Percentiles rank a stretch among this genome's conserved stretches.
Conservation (phyloP, 75 land plant species). For the Selaginella tamariscina region DNA sequence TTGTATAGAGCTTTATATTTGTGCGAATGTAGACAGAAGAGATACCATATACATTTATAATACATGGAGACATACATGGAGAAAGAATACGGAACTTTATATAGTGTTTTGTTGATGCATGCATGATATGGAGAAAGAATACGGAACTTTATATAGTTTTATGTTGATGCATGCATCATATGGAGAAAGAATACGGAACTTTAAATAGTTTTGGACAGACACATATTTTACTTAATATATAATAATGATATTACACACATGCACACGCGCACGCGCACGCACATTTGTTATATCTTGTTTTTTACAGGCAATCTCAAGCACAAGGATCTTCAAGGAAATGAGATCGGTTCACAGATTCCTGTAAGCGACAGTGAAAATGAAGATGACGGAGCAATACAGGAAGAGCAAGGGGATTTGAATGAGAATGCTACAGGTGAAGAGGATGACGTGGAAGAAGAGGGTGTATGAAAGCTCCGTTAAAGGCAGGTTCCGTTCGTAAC, state of each 20-base stretch:
- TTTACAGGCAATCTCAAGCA: slow-evolving; percentile 76
- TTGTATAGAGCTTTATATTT: too few relatives aligned
- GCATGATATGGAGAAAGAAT: neutral
- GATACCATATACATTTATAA: neutral
- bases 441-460: slow-evolving; percentile 18
- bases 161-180: neutral
- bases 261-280: too few relatives aligned
- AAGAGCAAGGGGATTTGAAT: slow-evolving; percentile 12
- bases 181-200: too few relatives aligned
- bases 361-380: slow-evolving; percentile 30
- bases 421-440: slow-evolving; percentile 18
- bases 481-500: too few relatives aligned
- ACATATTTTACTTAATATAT: neutral
- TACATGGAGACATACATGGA: neutral
- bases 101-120: neutral
- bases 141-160: neutral
- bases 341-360: slow-evolving; percentile 65
- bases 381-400: slow-evolving; percentile 21
- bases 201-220: neutral
- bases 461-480: too few relatives aligned
- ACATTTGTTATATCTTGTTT: too few relatives aligned
- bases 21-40: neutral
- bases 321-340: slow-evolving; percentile 68
- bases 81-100: neutral
- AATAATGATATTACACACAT: neutral